Conservation (phyloP, 371 early-diverging fungal species). For the Basidiobolus meristosporus region DNA sequence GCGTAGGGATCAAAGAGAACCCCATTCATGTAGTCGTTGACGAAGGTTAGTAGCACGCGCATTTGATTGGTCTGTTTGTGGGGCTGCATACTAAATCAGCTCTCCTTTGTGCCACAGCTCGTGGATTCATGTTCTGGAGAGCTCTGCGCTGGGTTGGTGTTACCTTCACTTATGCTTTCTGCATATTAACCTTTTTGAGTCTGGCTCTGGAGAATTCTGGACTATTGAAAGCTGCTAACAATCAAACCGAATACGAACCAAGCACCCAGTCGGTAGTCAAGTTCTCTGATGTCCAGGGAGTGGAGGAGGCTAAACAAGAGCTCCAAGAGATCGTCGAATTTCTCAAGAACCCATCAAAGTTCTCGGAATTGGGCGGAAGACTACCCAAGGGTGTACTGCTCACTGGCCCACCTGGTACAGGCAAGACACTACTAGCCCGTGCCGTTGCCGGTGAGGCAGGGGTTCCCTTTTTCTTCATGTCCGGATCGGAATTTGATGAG, state of each 20-base stretch:
- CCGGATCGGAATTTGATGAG: slow-evolving; percentile 94
- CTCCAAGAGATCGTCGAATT: slow-evolving; percentile 91
- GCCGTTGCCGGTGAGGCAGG: slow-evolving; percentile 87
- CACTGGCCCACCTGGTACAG: slow-evolving; percentile 99
- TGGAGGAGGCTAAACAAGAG: slow-evolving; percentile 93
- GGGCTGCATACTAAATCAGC: neutral
- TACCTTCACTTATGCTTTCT: slow-evolving; percentile 56
- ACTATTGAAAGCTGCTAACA: slow-evolving; percentile 34
- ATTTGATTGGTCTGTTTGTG: neutral
- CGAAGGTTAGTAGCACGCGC: slow-evolving; percentile 11
- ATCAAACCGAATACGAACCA: slow-evolving; percentile 49
- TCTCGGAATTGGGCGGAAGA: slow-evolving; percentile 83
- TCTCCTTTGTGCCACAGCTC: slow-evolving; percentile 13
- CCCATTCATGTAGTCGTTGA: slow-evolving; percentile 38
- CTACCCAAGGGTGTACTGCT: slow-evolving; percentile 93
- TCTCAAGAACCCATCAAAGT: slow-evolving; percentile 76
- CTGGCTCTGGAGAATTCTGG: slow-evolving; percentile 60
- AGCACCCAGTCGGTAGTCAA: slow-evolving; percentile 39
- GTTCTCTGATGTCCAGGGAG: slow-evolving; percentile 92
- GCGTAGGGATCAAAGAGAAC: slow-evolving; percentile 17
- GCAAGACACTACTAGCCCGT: slow-evolving; percentile 80
- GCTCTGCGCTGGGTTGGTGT: slow-evolving; percentile 51
- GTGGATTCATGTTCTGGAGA: slow-evolving; percentile 44
- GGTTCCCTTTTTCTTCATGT: slow-evolving; percentile 95
- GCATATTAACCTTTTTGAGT: slow-evolving; percentile 48